Evolutionary conservation across 768 basidiomycete genomes (phyloP).

Genomic region (Auriscalpium vulgare): DNA sequence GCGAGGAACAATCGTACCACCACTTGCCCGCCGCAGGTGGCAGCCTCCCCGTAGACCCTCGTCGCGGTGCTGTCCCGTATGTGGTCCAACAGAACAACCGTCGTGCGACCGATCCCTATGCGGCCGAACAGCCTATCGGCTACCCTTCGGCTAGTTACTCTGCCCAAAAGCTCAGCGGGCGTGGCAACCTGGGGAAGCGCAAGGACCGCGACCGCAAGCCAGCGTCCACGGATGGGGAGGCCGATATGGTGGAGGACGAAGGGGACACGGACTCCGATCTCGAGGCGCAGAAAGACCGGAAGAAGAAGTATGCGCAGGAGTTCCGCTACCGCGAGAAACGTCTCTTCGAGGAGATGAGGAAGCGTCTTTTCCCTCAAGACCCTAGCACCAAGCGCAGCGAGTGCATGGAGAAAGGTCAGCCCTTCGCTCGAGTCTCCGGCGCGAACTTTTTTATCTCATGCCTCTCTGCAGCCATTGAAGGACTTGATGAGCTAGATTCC

Average conservation of each 20-base stretch:
- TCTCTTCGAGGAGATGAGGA: conserved; percentile 10
- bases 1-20: not conserved
- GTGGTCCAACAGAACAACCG: not conserved
- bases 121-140: not conserved
- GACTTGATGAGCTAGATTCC: conserved; percentile 7
- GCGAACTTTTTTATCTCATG: not conserved
- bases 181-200: not conserved
- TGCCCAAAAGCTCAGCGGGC: not conserved
- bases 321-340: conserved; percentile 12
- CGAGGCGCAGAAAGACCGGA: conserved; percentile 10
- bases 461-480: conserved; percentile 7
- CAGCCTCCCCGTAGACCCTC: not conserved
- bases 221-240: conserved; percentile 3
- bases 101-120: not conserved
- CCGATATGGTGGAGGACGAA: conserved; percentile 6
- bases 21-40: not conserved
- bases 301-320: conserved; percentile 10
- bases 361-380: conserved; percentile 10
- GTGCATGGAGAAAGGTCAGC: conserved; percentile 12
- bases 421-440: not conserved
- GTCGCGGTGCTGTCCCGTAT: not conserved
- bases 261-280: conserved; percentile 12
- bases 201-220: not conserved
- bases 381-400: conserved; percentile 12
- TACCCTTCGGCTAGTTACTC: not conserved